A percentile compares a stretch with the other conserved stretches of the same genome.
Conservation (phyloP, 164 flowering plant species). For the Protea cynaroides region DNA sequence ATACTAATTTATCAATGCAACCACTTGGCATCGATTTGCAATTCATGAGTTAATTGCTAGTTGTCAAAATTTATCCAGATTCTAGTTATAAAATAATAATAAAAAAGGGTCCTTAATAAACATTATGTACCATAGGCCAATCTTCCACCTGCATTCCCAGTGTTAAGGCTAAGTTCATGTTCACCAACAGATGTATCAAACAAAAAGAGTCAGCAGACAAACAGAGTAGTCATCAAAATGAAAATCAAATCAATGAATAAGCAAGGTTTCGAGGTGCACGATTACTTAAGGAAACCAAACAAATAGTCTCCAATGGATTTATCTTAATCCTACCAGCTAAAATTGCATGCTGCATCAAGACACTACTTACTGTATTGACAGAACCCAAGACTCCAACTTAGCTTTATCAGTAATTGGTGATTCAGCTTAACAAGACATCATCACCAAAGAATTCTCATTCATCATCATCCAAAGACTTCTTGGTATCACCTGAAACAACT, state of each 20-base stretch:
- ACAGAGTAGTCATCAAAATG: neutral
- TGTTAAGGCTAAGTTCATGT: constrained; percentile 86
- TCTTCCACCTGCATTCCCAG: constrained; percentile 97
- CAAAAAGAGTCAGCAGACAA: neutral
- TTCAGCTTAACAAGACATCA: neutral
- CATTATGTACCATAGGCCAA: constrained; percentile 88
- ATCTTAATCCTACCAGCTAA: no score
- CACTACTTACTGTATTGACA: neutral
- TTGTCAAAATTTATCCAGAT: neutral
- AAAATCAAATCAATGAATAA: neutral
- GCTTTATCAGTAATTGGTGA: no score
- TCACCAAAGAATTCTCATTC: constrained; percentile 43
- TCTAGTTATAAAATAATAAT: neutral
- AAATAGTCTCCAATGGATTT: no score
- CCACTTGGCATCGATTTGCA: neutral
- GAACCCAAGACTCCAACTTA: neutral
- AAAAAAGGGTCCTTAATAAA: neutral
- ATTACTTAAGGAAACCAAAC: no score
- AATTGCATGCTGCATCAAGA: no score
- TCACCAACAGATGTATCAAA: constrained; percentile 49
- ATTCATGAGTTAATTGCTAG: neutral
- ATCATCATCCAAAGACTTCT: constrained; percentile 32
- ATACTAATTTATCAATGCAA: no score
- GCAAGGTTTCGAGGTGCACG: no score
- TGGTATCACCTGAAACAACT: constrained; percentile 4